Evolutionary conservation across 2,329 filamentous ascomycete genomes (phyloP).

Genomic region (Cercospora zeina): DNA sequence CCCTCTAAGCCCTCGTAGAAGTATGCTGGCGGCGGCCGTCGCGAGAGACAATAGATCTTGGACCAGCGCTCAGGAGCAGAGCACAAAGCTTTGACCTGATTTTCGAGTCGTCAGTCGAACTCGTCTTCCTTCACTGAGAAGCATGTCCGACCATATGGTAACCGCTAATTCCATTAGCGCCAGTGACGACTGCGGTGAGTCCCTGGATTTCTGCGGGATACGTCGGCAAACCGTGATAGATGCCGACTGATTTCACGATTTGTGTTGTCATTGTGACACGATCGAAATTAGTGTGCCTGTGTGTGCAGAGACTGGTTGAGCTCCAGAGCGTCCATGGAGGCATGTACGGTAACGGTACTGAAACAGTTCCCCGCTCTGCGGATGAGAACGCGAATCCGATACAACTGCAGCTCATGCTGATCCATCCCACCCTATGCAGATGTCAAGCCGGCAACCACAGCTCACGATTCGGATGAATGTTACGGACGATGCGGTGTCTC

Average conservation of each 20-base stretch:
- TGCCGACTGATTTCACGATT: constrained; percentile 36
- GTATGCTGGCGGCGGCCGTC: constrained; percentile 45
- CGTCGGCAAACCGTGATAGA: constrained; percentile 52
- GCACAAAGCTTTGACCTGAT: constrained; percentile 50
- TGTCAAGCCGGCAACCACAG: not conserved
- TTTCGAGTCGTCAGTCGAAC: not conserved
- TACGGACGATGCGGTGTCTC: not conserved
- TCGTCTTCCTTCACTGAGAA: not conserved
- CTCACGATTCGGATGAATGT: not conserved
- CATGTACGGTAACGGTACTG: not conserved
- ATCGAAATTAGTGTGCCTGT: not conserved
- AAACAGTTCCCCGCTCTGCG: not conserved
- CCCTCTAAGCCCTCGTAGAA: constrained; percentile 26
- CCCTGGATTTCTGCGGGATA: constrained; percentile 39
- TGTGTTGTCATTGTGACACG: constrained; percentile 5
- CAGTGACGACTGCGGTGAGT: constrained; percentile 54
- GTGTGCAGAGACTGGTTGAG: not conserved
- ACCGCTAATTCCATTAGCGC: constrained; percentile 55
- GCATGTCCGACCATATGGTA: constrained; percentile 38
- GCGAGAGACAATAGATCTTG: constrained; percentile 53
- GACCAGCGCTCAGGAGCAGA: constrained; percentile 50
- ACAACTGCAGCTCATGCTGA: not conserved
- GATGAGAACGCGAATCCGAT: constrained; percentile 8
- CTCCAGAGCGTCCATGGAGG: not conserved
- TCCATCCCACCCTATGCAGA: not conserved